Base-by-base conservation (phyloP, 2,329 filamentous ascomycete genomes). In the Phialocephala subalpina region DNA sequence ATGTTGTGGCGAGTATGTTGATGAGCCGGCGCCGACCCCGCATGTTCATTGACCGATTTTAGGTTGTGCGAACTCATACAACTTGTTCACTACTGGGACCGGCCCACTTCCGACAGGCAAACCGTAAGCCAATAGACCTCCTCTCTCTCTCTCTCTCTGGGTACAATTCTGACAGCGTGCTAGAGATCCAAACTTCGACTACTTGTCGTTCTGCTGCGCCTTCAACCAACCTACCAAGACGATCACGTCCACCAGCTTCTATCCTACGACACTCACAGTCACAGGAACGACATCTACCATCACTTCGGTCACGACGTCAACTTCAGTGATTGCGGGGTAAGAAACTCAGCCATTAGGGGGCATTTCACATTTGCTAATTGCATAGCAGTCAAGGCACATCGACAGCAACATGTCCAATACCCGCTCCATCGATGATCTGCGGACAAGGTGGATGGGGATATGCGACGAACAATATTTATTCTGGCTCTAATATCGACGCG, bases 401-500 rank as follows among this genome's bases (percentile, higher is more conserved):
- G 8, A 60, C 52, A 36, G 27, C 52, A 25, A 65, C 65, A 57
- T 70, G 69, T 29, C 69, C 69, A 25, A 66, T 62, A 6, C 58
- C 67, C 2, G 52, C 62, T 9, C 29, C 63, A 16, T 45, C 38
- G 11, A 57, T 53, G 49, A 64, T 45, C 42, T 70, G 69, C 40
- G 67, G 61, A 25, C 22, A 62, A 20, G n/a, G 33, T 25, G 67
- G 69, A 22, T 70, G 68, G 68, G 68, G 68, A 18, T 67, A 68
- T 35, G 64, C 67, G 18, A 58, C 58, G 18, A 70, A 69, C 58
- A 70, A 70, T 29, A 62, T 70, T 33, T 69, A 67, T 42, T 62
- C 63, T n/a, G 60, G 35, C 3, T 47, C 56, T 8, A 35, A 60
- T 12, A 52, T 68, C 3, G 62, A 67, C n/a, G 62, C 62, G 5